These are phyloP conservation scores for Arthrobotrys megalospora DNA, from an alignment of 2,329 filamentous ascomycete genomes.

Conservation along the genomic window DNA sequence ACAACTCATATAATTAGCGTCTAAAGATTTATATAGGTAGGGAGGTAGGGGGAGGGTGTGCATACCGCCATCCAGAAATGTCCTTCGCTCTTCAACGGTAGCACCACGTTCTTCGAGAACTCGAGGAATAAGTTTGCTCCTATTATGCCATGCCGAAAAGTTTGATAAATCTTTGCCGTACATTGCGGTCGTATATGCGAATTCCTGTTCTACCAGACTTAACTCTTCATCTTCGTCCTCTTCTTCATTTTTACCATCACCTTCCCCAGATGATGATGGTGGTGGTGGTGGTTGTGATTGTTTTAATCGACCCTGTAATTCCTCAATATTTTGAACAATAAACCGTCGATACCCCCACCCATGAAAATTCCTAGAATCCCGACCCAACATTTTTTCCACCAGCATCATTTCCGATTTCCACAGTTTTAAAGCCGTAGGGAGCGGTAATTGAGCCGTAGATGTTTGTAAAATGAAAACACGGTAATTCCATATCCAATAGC, in stretches of 20 bases:
- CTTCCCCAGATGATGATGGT: constrained; percentile 42
- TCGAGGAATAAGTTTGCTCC: constrained; percentile 84
- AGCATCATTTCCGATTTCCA: constrained; percentile 89
- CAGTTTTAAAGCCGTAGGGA: constrained; percentile 73
- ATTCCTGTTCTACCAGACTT: constrained; percentile 81
- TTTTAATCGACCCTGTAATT: constrained; percentile 65
- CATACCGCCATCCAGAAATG: constrained; percentile 80
- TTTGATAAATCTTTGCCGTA: constrained; percentile 88
- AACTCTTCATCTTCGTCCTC: constrained; percentile 1
- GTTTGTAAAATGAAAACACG: constrained; percentile 86
- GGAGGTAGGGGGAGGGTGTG: not conserved
- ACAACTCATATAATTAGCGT: not conserved
- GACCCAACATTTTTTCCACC: constrained; percentile 87
- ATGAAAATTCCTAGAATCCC: constrained; percentile 93
- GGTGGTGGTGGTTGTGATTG: constrained; percentile 56
- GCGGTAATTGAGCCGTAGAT: constrained; percentile 76
- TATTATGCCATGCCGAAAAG: constrained; percentile 96
- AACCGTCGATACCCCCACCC: constrained; percentile 92
- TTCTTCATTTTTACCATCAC: not conserved
- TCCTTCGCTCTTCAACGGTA: constrained; percentile 74
- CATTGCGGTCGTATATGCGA: constrained; percentile 91
- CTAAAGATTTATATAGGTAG: not conserved
- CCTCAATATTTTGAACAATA: constrained; percentile 83
- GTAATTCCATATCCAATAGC: constrained; percentile 99
- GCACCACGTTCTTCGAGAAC: constrained; percentile 80